A percentile compares a stretch with the other conserved stretches of the same genome.
Evolutionary conservation across 1,284 basidiomycete species (phyloP).

Genomic region (Malassezia brasiliensis): DNA sequence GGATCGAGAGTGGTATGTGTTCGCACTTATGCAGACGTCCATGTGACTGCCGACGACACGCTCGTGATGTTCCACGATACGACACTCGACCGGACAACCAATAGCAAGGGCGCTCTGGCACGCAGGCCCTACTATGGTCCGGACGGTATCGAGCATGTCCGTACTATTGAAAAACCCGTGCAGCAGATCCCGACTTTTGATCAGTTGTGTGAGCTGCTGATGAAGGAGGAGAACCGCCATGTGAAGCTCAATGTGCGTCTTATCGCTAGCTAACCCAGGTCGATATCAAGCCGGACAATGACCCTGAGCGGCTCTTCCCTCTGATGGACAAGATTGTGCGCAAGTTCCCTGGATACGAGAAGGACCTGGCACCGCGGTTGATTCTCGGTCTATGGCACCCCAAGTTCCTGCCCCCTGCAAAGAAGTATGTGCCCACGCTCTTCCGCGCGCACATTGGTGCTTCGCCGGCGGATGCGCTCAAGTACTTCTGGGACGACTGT

Average conservation of each 20-base stretch:
- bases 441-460: slow-evolving; percentile 75
- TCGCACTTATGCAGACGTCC: slow-evolving; percentile 66
- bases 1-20: slow-evolving; percentile 38
- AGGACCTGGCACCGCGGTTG: slow-evolving; percentile 73
- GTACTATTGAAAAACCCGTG: slow-evolving; percentile 68
- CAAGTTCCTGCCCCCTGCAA: slow-evolving; percentile 69
- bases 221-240: slow-evolving; percentile 39
- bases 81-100: slow-evolving; percentile 54
- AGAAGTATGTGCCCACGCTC: slow-evolving; percentile 67
- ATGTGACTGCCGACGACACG: slow-evolving; percentile 78
- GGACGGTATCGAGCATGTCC: slow-evolving; percentile 66
- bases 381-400: slow-evolving; percentile 74
- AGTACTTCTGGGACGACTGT: slow-evolving; percentile 83
- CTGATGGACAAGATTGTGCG: slow-evolving; percentile 71
- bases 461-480: slow-evolving; percentile 58
- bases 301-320: slow-evolving; percentile 73
- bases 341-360: slow-evolving; percentile 65
- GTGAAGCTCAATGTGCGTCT: slow-evolving; percentile 41
- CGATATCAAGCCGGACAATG: slow-evolving; percentile 87
- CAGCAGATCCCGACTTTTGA: slow-evolving; percentile 47
- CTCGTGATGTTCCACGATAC: slow-evolving; percentile 96
- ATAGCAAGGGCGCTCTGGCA: slow-evolving; percentile 54
- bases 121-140: slow-evolving; percentile 52
- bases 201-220: slow-evolving; percentile 40
- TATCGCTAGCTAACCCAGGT: slow-evolving; percentile 54